These are phyloP conservation scores for Fomitiporia mediterranea DNA, from an alignment of 1,284 basidiomycete species.

Conservation along the genomic window DNA sequence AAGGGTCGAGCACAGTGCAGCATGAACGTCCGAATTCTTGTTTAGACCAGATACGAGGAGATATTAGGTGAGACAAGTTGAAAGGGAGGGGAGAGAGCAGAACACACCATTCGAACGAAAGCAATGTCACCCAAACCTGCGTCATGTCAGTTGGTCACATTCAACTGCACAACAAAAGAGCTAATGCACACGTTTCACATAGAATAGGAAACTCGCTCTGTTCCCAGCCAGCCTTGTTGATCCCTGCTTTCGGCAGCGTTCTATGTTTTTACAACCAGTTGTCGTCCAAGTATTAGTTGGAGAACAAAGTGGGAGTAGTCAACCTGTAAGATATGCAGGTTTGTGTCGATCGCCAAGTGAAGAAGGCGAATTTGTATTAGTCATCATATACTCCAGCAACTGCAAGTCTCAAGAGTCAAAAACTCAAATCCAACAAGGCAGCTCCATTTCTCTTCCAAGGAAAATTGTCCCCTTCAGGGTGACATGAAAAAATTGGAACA, in stretches of 20 bases:
- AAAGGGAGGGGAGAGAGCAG: not conserved
- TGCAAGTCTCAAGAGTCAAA: conserved; percentile 13
- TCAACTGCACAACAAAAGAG: not conserved
- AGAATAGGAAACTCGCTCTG: conserved; percentile 87
- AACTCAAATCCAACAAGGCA: conserved; percentile 8
- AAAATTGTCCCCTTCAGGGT: conserved; percentile 21
- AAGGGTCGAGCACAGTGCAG: conserved; percentile 95
- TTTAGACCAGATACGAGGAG: conserved; percentile 70
- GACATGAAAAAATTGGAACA: conserved; percentile 24
- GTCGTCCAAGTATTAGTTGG: not conserved
- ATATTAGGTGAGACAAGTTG: conserved; percentile 9
- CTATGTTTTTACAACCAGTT: not conserved
- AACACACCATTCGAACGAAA: conserved; percentile 82
- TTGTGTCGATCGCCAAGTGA: not conserved
- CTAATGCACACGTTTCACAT: conserved; percentile 80
- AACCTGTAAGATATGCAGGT: no score
- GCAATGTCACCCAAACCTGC: conserved; percentile 83
- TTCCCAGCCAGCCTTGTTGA: conserved; percentile 90
- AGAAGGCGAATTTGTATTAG: no score
- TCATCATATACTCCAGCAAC: conserved; percentile 7
- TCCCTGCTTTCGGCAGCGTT: conserved; percentile 65
- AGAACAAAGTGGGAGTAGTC: not conserved
- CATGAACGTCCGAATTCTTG: conserved; percentile 95
- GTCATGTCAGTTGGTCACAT: conserved; percentile 17
- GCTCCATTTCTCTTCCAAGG: not conserved